Evolutionary conservation across 305 asterid species (phyloP).

Genomic region (Ilex paraguariensis): DNA sequence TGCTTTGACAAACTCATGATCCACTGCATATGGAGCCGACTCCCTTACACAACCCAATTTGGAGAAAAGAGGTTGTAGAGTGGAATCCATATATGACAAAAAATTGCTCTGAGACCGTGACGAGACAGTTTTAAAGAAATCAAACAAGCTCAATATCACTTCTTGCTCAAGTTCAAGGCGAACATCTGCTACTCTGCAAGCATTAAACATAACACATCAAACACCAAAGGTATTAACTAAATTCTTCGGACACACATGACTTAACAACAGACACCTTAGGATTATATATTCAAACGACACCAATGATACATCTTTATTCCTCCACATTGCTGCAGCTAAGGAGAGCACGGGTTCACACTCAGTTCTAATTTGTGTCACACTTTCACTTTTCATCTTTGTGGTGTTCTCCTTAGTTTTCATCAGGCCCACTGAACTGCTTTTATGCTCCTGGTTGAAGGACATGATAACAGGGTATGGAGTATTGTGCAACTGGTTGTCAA

Average conservation of each 20-base stretch:
- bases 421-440: constrained; percentile 37
- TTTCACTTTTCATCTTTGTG: constrained; percentile 34
- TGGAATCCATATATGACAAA: constrained; percentile 43
- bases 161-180: constrained; percentile 95
- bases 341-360: constrained; percentile 73
- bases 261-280: constrained; percentile 59
- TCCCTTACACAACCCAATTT: constrained; percentile 38
- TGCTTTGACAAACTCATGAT: constrained; percentile 14
- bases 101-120: constrained; percentile 58
- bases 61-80: constrained; percentile 44
- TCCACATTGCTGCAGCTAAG: constrained; percentile 83
- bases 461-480: constrained; percentile 89
- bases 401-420: constrained; percentile 39
- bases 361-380: constrained; percentile 28
- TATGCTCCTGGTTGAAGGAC: constrained; percentile 64
- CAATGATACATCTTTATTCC: constrained; percentile 60
- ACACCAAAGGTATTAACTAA: background rate
- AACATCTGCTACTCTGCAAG: constrained; percentile 78
- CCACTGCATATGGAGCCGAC: constrained; percentile 23
- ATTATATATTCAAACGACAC: constrained; percentile 79
- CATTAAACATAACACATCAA: background rate
- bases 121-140: constrained; percentile 57
- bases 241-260: background rate
- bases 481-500: constrained; percentile 78
- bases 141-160: constrained; percentile 69